phyloP scores from a whole-genome alignment of 2,329 filamentous ascomycete genomes.

The Drechslerella dactyloides region DNA sequence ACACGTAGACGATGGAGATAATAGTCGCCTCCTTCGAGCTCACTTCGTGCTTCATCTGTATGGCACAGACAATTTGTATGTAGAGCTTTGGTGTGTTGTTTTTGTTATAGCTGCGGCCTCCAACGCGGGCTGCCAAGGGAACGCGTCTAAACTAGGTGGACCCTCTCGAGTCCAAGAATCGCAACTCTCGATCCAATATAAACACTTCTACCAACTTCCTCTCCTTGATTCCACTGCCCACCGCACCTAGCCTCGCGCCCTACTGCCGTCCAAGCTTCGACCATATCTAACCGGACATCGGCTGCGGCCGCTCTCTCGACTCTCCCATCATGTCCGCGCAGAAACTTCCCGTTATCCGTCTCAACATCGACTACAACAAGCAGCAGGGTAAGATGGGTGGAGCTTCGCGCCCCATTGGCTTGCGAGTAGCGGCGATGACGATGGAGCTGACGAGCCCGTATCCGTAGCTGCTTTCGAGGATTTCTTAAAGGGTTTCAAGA shows the following conservation, averaged over 20 bases:
- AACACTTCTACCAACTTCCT: constrained; percentile 17
- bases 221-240: constrained; percentile 16
- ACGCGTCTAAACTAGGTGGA: constrained; percentile 49
- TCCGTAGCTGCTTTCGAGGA: constrained; percentile 77
- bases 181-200: constrained; percentile 37
- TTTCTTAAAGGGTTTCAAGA: constrained; percentile 89
- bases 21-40: no score
- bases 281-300: constrained; percentile 11
- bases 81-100: constrained; percentile 46
- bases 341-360: constrained; percentile 53
- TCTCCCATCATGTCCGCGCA: constrained; percentile 42
- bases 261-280: constrained; percentile 11
- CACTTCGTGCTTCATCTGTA: no score
- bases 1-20: not conserved
- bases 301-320: constrained; percentile 32
- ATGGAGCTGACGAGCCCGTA: constrained; percentile 51
- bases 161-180: constrained; percentile 23
- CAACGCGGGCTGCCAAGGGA: constrained; percentile 43
- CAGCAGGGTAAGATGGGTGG: constrained; percentile 72
- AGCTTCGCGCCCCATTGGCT: constrained; percentile 19
- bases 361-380: constrained; percentile 75
- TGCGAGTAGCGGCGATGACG: not conserved
- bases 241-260: constrained; percentile 2
- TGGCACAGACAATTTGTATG: no score
- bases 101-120: constrained; percentile 6